Conservation (phyloP, 768 basidiomycete species). For the Udeniomyces megalosporus region DNA sequence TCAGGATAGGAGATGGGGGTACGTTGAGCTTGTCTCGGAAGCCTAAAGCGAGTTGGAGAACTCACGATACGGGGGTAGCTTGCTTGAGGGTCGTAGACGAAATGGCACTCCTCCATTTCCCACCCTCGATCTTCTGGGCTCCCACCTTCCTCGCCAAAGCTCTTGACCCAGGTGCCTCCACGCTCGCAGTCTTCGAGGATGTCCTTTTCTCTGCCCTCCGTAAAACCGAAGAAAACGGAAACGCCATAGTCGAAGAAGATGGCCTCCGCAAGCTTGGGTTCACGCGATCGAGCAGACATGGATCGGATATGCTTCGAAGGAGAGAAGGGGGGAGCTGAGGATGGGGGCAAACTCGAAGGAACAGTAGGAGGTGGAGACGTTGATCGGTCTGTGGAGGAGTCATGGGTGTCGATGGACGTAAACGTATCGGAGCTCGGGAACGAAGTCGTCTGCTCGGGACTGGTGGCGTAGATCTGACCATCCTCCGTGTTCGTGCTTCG, state of each 20-base stretch:
- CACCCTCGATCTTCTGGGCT: conserved; percentile 82
- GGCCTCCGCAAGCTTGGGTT: conserved; percentile 29
- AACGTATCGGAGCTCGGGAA: not conserved
- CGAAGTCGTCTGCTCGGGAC: not conserved
- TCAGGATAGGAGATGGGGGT: not conserved
- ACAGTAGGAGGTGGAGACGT: not conserved
- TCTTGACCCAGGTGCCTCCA: conserved; percentile 44
- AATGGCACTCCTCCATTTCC: conserved; percentile 91
- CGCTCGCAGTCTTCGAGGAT: conserved; percentile 75
- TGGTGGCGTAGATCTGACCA: not conserved
- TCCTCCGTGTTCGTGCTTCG: not conserved
- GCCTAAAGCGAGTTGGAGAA: conserved; percentile 32
- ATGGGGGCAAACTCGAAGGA: not conserved
- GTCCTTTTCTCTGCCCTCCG: conserved; percentile 47
- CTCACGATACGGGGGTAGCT: conserved; percentile 77
- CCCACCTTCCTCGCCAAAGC: conserved; percentile 53
- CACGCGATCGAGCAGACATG: not conserved
- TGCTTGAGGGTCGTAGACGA: conserved; percentile 69
- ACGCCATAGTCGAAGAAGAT: conserved; percentile 53
- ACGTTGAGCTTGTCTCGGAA: not conserved
- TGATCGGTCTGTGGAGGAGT: not conserved
- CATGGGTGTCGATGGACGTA: not conserved
- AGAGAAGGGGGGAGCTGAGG: not conserved
- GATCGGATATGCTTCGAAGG: not conserved
- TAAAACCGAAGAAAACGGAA: conserved; percentile 74